Base-by-base conservation (phyloP, 768 basidiomycete species). In the Mrakia frigida region DNA sequence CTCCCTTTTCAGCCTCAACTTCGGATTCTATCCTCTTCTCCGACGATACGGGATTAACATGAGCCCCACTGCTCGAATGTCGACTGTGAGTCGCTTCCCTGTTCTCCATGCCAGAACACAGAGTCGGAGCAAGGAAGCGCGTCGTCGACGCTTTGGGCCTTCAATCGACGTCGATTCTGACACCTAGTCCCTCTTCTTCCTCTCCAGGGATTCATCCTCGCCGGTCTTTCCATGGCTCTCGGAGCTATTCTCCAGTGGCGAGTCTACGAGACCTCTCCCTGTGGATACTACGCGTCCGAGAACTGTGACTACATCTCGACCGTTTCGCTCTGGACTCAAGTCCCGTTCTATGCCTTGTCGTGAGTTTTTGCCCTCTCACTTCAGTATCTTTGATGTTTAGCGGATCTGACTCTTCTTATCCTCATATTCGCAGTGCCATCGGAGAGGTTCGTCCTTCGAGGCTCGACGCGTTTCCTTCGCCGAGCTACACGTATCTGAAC, bases 241-340 rank as follows among this genome's bases (percentile, higher is more conserved):
- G 70, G 77, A 31, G 83, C 82, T 21, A 79, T 84, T 61, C 74
- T 83, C n/a, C 83, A 84, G 70, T 82, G 80, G 81, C 70, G 75
- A 59, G 80, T 84, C 37, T 83, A 83, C 77, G 31, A 79, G 69
- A 80, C 81, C 5, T 69, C 56, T 9, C 81, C 82, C 0, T 84
- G 83, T 75, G 83, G 83, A 3, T 79, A 80, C 65, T 76, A 78
- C 61, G 83, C 78, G 4, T 77, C 83, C 3, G 46, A 75, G 10
- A n/a, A 28, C 23, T 10, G 23, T 28, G 69, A 28, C 28, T 3
- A 50, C 11, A 37, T 76, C 3, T 71, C 68, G 11, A 35, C 65
- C 46, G 39, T 73, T 35, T 41, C 35, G 16, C 52, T 77, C 37
- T 81, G 80, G 80, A 74, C 76, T 70, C 83, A 84, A 74, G 76